These are phyloP conservation scores for Westerdykella ornata DNA, from an alignment of 2,329 filamentous ascomycete genomes.

Conservation along the genomic window DNA sequence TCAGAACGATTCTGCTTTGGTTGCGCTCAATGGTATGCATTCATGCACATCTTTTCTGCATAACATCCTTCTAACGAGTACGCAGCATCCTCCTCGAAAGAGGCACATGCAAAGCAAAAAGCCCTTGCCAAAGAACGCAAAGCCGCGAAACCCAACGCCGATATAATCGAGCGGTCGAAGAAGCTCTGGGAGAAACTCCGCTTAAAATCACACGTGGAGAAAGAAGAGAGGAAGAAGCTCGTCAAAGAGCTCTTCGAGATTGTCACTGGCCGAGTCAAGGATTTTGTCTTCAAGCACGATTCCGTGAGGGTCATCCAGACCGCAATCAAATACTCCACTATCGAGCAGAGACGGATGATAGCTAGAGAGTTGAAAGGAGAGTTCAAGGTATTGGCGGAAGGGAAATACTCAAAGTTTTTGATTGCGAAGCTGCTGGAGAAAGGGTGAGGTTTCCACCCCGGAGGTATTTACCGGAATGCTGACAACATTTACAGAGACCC, in stretches of 20 bases:
- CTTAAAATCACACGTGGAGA: constrained; percentile 85
- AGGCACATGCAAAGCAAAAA: constrained; percentile 91
- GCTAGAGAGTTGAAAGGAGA: constrained; percentile 78
- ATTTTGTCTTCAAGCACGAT: constrained; percentile 98
- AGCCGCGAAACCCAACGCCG: constrained; percentile 85
- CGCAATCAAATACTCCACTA: constrained; percentile 88
- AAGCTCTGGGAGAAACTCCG: constrained; percentile 95
- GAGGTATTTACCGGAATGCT: constrained; percentile 1
- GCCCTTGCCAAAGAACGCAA: constrained; percentile 81
- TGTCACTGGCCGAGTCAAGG: constrained; percentile 82
- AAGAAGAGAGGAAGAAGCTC: constrained; percentile 78
- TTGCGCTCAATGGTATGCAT: constrained; percentile 24
- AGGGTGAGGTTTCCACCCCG: constrained; percentile 37
- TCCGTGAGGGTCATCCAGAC: constrained; percentile 95
- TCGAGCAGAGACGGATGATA: constrained; percentile 78
- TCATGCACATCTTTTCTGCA: not conserved
- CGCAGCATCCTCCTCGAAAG: constrained; percentile 64
- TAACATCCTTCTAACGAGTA: constrained; percentile 13
- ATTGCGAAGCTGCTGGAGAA: constrained; percentile 95
- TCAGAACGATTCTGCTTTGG: constrained; percentile 7
- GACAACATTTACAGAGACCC: constrained; percentile 51
- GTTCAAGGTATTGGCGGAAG: constrained; percentile 80
- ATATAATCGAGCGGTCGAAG: constrained; percentile 81
- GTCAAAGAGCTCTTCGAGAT: constrained; percentile 87
- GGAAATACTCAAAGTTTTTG: constrained; percentile 94